These are phyloP conservation scores for Tetracladium setigerum DNA, from an alignment of 495 filamentous ascomycete genomes.

Conservation along the genomic window DNA sequence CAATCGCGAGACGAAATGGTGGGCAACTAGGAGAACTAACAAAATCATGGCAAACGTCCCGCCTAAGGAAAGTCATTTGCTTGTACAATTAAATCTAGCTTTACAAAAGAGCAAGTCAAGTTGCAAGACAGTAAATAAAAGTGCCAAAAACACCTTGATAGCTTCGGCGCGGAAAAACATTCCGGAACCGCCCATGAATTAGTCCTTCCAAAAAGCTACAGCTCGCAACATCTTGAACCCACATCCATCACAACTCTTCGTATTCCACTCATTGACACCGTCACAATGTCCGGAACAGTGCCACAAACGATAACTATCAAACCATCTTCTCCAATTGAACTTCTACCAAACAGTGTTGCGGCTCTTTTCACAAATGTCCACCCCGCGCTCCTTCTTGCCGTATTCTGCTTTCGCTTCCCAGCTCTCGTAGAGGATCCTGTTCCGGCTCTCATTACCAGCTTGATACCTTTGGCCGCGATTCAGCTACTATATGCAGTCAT, in stretches of 20 bases:
- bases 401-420: conserved; percentile 55
- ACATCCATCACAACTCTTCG: background rate
- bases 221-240: background rate
- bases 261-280: conserved; percentile 22
- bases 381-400: conserved; percentile 52
- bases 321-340: conserved; percentile 15
- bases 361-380: conserved; percentile 42
- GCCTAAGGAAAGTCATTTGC: no score
- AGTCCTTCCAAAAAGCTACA: background rate
- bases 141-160: no score
- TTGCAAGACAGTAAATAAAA: background rate
- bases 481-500: conserved; percentile 62
- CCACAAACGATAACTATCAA: conserved; percentile 1
- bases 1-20: no score
- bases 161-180: no score
- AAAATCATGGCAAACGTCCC: no score
- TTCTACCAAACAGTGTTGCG: conserved; percentile 21
- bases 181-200: background rate
- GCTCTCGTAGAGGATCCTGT: conserved; percentile 66
- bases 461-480: conserved; percentile 54
- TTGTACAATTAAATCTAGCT: no score
- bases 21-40: no score
- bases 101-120: no score
- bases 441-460: conserved; percentile 46
- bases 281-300: conserved; percentile 19